These are phyloP conservation scores for Neurospora hispaniola DNA, from an alignment of 495 filamentous ascomycete genomes.

Conservation along the genomic window DNA sequence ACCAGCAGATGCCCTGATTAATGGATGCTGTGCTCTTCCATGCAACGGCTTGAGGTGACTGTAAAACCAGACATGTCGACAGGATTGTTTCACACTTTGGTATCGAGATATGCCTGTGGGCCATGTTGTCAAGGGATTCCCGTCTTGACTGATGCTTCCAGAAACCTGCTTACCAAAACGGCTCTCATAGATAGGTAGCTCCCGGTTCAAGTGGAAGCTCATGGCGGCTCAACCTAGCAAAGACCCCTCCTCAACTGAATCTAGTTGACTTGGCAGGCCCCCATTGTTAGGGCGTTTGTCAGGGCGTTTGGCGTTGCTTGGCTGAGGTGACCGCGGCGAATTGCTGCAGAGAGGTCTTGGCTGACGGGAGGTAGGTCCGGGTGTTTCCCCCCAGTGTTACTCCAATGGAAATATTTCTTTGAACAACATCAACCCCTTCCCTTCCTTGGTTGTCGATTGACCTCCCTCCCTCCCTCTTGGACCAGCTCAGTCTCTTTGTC, in stretches of 20 bases:
- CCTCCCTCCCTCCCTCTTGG: background rate
- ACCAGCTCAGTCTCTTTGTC: background rate
- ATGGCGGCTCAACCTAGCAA: background rate
- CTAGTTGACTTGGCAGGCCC: background rate
- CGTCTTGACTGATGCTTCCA: background rate
- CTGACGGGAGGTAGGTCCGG: background rate
- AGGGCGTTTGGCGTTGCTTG: background rate
- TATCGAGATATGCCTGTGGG: background rate
- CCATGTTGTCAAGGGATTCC: background rate
- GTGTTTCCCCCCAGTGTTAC: background rate
- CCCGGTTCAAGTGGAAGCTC: background rate
- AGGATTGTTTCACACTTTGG: background rate
- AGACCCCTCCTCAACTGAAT: background rate
- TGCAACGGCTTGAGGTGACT: background rate
- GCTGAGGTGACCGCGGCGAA: background rate
- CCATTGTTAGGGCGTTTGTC: background rate
- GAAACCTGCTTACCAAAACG: background rate
- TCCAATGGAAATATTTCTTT: background rate
- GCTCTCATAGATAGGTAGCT: background rate
- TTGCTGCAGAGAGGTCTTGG: background rate
- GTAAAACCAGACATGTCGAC: background rate
- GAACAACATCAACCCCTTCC: background rate
- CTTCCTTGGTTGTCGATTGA: background rate
- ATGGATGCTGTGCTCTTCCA: background rate
- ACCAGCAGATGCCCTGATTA: background rate